Evolutionary conservation across 177 flowering plant species (phyloP), one percentile per base, ranked within the genome.

Genomic region (Vitis hybrid): DNA sequence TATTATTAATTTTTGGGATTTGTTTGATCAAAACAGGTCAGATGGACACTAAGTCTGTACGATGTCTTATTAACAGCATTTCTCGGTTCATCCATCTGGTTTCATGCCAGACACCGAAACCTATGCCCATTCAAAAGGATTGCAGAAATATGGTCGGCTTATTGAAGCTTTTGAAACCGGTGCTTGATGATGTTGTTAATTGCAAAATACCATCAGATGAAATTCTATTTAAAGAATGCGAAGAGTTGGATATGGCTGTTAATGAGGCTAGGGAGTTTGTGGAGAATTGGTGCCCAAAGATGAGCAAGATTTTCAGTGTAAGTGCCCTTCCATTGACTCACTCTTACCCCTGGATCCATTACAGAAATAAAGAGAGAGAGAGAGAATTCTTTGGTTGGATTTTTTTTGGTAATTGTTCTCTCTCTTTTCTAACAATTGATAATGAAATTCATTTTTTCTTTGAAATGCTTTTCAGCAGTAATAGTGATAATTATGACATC

Each of bases 51-150:
- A 68, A 77, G 62, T 73, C 87, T 65, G 67, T 88, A 63, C 75
- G 82, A 79, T 87, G 93, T 76, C 85, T 92, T 49, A 69, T 77
- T 66, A 94, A 92, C 85, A 92, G 93, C 79, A 86, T 91, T 32
- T 89, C 97, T 74, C 90, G 96, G 60, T 91, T 88, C 74, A 82
- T 91, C 77, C 97, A 85, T 83, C 80, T 94, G 58, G 87, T 90
- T 64, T 80, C 93, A 12, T 85, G 88, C 77, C 87, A 78, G 75
- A 75, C 76, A 52, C 69, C 76, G 60, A 88, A 80, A 68, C 64
- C 75, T 30, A 65, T 75, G 68, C 91, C 88, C 55, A 65, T 82
- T 65, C 86, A 82, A 74, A 84, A 79, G 71, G 84, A 82, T 69
- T 89, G 75, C 66, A 70, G 52, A 60, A 80, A 72, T 60, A 69